phyloP scores from a whole-genome alignment of 139 green algal species.

The Tetradesmus obliquus region DNA sequence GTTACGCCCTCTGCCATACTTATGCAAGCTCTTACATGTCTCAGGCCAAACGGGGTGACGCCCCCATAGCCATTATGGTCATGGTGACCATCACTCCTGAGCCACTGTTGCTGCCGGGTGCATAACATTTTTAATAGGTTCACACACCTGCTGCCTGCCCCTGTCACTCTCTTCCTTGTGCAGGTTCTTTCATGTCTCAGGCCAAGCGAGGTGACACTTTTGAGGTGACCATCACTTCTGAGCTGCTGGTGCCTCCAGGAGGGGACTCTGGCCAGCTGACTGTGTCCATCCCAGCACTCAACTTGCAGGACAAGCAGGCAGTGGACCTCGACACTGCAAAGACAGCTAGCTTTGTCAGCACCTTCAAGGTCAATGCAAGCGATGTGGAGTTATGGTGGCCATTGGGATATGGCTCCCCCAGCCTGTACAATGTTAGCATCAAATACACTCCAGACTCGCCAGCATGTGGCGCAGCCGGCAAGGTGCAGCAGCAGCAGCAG shows the following conservation, averaged over 20 bases:
- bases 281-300: not conserved
- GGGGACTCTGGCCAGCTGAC: slow-evolving; percentile 10
- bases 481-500: not conserved
- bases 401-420: slow-evolving; percentile 55
- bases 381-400: slow-evolving; percentile 71
- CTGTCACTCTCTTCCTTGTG: not conserved
- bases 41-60: not conserved
- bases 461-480: not conserved
- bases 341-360: slow-evolving; percentile 1
- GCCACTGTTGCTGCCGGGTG: not conserved
- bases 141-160: too few relatives aligned
- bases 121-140: too few relatives aligned
- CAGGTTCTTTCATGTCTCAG: slow-evolving; percentile 19
- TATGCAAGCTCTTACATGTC: slow-evolving; percentile 9
- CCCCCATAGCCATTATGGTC: not conserved
- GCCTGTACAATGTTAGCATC: slow-evolving; percentile 61
- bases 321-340: not conserved
- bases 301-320: not conserved
- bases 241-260: slow-evolving; percentile 11
- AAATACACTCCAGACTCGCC: slow-evolving; percentile 31
- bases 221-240: not conserved
- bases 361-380: not conserved
- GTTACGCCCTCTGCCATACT: not conserved
- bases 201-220: slow-evolving; percentile 8
- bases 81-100: not conserved